A percentile compares a stretch with the other conserved stretches of the same genome.
These are phyloP conservation scores for Eimeria brunetti DNA, from an alignment of 169 alveolate genomes.

Conservation along the genomic window DNA sequence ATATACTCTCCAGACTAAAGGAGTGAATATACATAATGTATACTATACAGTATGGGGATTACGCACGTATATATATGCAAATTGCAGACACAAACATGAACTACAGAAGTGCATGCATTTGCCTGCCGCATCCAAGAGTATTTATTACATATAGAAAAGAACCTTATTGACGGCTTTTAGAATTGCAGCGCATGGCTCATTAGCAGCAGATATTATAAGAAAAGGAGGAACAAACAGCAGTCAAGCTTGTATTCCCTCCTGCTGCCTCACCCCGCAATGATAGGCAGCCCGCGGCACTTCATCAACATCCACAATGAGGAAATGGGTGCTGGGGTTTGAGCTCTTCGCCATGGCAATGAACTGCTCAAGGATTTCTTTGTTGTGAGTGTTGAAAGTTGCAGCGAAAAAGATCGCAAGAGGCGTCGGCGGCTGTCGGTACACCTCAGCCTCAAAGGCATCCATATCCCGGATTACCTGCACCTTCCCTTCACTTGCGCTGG, in stretches of 20 bases:
- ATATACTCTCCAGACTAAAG: too few species aligned
- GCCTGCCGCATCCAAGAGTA: too few species aligned
- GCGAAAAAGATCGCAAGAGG: constrained; percentile 61
- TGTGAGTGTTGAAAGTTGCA: constrained; percentile 42
- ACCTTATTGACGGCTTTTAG: too few species aligned
- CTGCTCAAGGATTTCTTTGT: constrained; percentile 57
- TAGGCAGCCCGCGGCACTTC: constrained; percentile 80
- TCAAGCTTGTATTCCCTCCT: too few species aligned
- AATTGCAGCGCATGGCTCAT: neutral
- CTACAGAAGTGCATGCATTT: too few species aligned
- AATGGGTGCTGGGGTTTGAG: neutral
- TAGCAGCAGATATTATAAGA: neutral
- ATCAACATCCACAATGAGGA: constrained; percentile 71
- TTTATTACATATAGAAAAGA: too few species aligned
- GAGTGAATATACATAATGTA: too few species aligned
- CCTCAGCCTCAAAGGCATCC: constrained; percentile 70
- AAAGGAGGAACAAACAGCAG: too few species aligned
- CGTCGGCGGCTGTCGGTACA: constrained; percentile 53
- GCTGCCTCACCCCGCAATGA: constrained; percentile 67
- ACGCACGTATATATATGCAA: too few species aligned
- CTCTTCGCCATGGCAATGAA: constrained; percentile 30
- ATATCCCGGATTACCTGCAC: constrained; percentile 33
- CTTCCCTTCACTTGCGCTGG: neutral
- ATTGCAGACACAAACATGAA: too few species aligned
- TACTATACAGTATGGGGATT: too few species aligned